Evolutionary conservation across 139 green algal genomes (phyloP), one percentile per base, ranked within the genome.

Genomic region (Spirogloea muscicola): DNA sequence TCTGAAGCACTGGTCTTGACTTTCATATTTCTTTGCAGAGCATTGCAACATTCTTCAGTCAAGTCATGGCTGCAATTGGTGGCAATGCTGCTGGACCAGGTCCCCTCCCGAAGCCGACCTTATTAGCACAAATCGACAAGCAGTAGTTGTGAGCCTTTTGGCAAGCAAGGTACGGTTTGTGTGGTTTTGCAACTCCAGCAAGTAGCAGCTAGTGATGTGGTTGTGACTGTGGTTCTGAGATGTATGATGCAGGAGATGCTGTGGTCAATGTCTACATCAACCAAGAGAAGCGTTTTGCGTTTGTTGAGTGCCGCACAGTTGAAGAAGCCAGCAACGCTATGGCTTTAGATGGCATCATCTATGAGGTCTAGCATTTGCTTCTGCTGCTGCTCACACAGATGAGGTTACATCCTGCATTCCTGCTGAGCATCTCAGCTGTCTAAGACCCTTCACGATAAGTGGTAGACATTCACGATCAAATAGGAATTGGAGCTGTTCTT

Each of bases 191-290:
- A n/a, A n/a, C n/a, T 55, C 21, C 46, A 31, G n/a, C 21, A 31
- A 55, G 46, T 55, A 21, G 21, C n/a, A 21, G 21, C 21, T 55
- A 55, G 21, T 55, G 46, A 55, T 55, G 21, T n/a, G 46, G 46
- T 55, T 55, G 21, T n/a, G n/a, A n/a, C n/a, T n/a, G n/a, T n/a
- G n/a, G n/a, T n/a, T n/a, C n/a, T n/a, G n/a, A 10, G 13, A 10
- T 41, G 10, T 10, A 38, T 70, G 6, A 3, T 3, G 9, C 72
- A 82, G 90, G 90, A 39, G 58, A 91, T 70, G 86, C 85, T 29
- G 93, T 98, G 6, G 85, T 98, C 31, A 96, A 97, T 63, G 92
- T 98, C 6, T 98, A 98, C 89, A 91, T 97, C 82, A 98, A 99
- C 85, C 84, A 90, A 36, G 95, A 98, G 81, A 96, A 96, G 84